Evolutionary conservation across 495 filamentous ascomycete species (phyloP).

Genomic region (Penicillium roqueforti): DNA sequence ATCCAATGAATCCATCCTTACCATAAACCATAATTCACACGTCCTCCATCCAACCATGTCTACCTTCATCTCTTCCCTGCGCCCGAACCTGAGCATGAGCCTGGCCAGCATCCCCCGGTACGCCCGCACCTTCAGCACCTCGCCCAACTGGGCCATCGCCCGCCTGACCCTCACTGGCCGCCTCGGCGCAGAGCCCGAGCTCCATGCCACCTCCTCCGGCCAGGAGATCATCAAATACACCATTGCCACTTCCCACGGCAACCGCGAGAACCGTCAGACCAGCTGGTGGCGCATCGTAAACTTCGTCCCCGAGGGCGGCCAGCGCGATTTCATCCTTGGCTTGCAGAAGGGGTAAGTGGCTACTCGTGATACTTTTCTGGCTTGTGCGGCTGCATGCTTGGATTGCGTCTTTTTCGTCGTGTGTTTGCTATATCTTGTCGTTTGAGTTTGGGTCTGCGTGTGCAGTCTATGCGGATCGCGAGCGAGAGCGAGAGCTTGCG

Average conservation of each 20-base stretch:
- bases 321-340: slow-evolving; percentile 59
- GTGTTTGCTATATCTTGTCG: not conserved
- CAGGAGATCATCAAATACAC: slow-evolving; percentile 64
- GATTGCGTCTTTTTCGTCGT: not conserved
- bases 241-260: slow-evolving; percentile 56
- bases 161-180: slow-evolving; percentile 72
- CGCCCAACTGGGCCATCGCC: slow-evolving; percentile 43
- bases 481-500: not conserved
- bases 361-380: not conserved
- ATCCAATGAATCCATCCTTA: not conserved
- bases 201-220: slow-evolving; percentile 59
- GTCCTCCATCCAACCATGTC: slow-evolving; percentile 42
- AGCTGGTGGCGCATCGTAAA: slow-evolving; percentile 72
- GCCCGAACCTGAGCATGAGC: slow-evolving; percentile 34
- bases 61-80: slow-evolving; percentile 45
- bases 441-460: not conserved
- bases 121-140: slow-evolving; percentile 56
- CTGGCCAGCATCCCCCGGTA: slow-evolving; percentile 35
- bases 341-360: slow-evolving; percentile 75
- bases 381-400: not conserved
- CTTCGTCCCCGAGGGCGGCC: slow-evolving; percentile 57
- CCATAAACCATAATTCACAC: slow-evolving; percentile 27
- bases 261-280: slow-evolving; percentile 57
- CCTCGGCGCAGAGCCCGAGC: slow-evolving; percentile 66
- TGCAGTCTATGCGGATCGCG: not conserved